Evolutionary conservation across 2,329 filamentous ascomycete genomes (phyloP).

Genomic region (Scedosporium dehoogii): DNA sequence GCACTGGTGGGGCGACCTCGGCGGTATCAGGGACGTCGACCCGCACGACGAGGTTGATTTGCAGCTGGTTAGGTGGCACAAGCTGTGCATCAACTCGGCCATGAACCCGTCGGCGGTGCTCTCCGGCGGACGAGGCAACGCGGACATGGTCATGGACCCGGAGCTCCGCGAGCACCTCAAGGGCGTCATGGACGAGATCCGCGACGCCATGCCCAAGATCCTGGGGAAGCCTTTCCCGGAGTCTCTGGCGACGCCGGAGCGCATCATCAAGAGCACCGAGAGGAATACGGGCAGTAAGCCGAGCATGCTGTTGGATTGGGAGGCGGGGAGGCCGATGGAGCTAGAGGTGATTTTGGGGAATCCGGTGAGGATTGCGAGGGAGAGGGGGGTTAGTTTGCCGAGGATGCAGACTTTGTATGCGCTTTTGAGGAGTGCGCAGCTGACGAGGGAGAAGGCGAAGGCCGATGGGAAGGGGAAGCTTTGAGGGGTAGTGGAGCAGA

Average conservation of each 20-base stretch:
- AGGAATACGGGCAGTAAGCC: slow-evolving; percentile 54
- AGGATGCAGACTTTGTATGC: slow-evolving; percentile 59
- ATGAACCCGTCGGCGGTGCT: slow-evolving; percentile 67
- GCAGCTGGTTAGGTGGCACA: slow-evolving; percentile 65
- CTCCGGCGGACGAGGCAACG: slow-evolving; percentile 53
- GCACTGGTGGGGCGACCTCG: slow-evolving; percentile 41
- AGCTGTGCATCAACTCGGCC: slow-evolving; percentile 65
- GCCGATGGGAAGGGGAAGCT: not conserved
- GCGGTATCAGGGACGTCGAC: slow-evolving; percentile 56
- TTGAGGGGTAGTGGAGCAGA: not conserved
- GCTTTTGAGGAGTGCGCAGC: slow-evolving; percentile 51
- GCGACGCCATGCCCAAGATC: slow-evolving; percentile 52
- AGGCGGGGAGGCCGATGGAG: slow-evolving; percentile 55
- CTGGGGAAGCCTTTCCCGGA: slow-evolving; percentile 51
- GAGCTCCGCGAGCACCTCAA: slow-evolving; percentile 53
- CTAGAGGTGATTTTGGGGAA: slow-evolving; percentile 65
- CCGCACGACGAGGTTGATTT: slow-evolving; percentile 54
- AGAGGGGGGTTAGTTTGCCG: slow-evolving; percentile 54
- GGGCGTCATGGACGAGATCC: slow-evolving; percentile 61
- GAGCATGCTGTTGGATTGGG: slow-evolving; percentile 64
- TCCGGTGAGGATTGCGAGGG: slow-evolving; percentile 54
- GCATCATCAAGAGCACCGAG: slow-evolving; percentile 52
- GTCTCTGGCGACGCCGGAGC: slow-evolving; percentile 49
- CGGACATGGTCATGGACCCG: slow-evolving; percentile 53
- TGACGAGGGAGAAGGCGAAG: slow-evolving; percentile 30